Base-by-base conservation (phyloP, 495 filamentous ascomycete species). In the Aspergillus bertholletiae region DNA sequence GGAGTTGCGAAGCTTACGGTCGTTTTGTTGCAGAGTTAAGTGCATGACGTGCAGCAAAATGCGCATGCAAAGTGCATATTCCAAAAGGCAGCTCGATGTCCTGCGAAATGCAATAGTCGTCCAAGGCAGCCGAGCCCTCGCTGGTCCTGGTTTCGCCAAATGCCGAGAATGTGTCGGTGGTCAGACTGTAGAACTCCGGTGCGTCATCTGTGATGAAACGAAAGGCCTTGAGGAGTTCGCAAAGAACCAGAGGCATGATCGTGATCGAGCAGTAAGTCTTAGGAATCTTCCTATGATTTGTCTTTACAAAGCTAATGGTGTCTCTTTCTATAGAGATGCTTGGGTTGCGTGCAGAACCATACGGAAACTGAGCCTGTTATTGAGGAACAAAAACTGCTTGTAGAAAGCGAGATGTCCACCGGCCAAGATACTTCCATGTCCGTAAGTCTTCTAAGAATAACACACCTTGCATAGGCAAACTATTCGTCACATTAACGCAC, bases 201-300 rank as follows among this genome's bases (percentile, higher is more conserved):
- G 74, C 54, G 57, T 20, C 49, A 61, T 62, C 28, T 90, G 87
- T 56, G 61, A 64, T 15, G 44, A 68, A 27, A 60, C 59, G 23
- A 83, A 83, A 58, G 56, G 60, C 0, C 47, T 81, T 1, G 71
- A 80, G 0, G 64, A 70, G 0, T 90, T 88, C 62, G 79, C 80
- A 40, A 86, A 83, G 56, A 67, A 55, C 22, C 81, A 87, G 55
- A 74, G 84, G 0, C 65, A 65, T 17, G 72, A 75, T 18, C 67
- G 66, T 1, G 74, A 79, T 11, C 58, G 62, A 11, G 72, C 78
- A 2, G 84, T 84, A 72, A 67, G 79, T n/a, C 54, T 37, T 49
- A 22, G 22, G 22, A 2, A 3, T 45, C 3, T 2, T 21, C 20
- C n/a, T 44, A 17, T 7, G 26, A 11, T 2, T 17, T 23, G 5